A percentile compares a stretch with the other conserved stretches of the same genome.
These are phyloP conservation scores for Eutrema japonicum DNA, from an alignment of 345 rosid species.

Conservation along the genomic window DNA sequence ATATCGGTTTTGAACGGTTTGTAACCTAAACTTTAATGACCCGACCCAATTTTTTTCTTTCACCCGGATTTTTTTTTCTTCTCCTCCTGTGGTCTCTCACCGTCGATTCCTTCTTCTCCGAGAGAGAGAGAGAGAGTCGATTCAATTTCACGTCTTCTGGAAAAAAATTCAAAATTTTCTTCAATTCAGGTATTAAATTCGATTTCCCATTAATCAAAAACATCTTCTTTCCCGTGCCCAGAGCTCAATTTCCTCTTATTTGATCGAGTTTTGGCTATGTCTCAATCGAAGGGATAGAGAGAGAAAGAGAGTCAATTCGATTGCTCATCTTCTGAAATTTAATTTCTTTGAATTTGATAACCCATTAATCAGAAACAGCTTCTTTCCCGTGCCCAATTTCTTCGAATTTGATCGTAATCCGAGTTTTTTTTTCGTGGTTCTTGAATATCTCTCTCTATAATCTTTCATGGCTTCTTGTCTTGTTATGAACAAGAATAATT, in stretches of 20 bases:
- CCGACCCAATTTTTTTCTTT: too few relatives aligned
- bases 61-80: too few relatives aligned
- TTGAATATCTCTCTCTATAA: not conserved
- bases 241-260: slow-evolving; percentile 44
- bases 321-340: slow-evolving; percentile 7
- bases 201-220: slow-evolving; percentile 43
- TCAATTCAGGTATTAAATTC: slow-evolving; percentile 20
- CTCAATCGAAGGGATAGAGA: slow-evolving; percentile 17
- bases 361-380: slow-evolving; percentile 45
- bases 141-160: too few relatives aligned
- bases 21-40: too few relatives aligned
- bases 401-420: slow-evolving; percentile 25
- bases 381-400: slow-evolving; percentile 50
- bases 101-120: too few relatives aligned
- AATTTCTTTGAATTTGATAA: slow-evolving; percentile 40
- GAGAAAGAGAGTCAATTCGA: slow-evolving; percentile 31
- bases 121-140: too few relatives aligned
- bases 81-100: too few relatives aligned
- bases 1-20: too few relatives aligned
- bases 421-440: not conserved
- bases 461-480: too few relatives aligned
- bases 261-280: slow-evolving; percentile 13
- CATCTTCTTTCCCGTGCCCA: slow-evolving; percentile 50
- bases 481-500: too few relatives aligned
- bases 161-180: too few relatives aligned